phyloP scores from a whole-genome alignment of 768 basidiomycete species.

The Termitomyces sp. region DNA sequence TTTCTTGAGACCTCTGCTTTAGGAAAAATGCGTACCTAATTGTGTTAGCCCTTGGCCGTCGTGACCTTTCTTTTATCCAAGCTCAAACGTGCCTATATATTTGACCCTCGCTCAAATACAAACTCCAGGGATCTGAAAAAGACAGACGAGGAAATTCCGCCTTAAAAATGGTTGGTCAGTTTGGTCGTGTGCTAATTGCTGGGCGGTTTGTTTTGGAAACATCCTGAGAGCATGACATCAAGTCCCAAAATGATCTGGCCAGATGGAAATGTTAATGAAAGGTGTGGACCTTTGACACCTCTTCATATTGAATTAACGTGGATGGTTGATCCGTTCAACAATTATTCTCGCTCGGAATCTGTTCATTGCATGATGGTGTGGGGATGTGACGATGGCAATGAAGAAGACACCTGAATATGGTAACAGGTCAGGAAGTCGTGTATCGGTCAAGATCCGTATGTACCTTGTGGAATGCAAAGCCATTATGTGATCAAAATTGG shows the following conservation, averaged over 20 bases:
- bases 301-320: neutral
- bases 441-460: neutral
- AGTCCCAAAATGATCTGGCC: neutral
- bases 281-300: neutral
- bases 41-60: neutral
- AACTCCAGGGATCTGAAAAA: neutral
- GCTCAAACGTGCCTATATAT: neutral
- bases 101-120: neutral
- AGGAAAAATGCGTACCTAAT: neutral
- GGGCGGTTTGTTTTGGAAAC: neutral
- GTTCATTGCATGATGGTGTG: neutral
- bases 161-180: neutral
- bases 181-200: neutral
- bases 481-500: neutral
- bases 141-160: neutral
- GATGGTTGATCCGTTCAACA: neutral
- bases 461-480: neutral
- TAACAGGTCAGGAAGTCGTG: neutral
- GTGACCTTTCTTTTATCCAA: neutral
- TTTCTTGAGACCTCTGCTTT: neutral
- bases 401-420: neutral
- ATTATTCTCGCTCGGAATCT: neutral
- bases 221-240: neutral
- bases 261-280: neutral
- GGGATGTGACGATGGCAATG: too few species aligned